phyloP scores from a whole-genome alignment of 2,329 filamentous ascomycete genomes.

The Colletotrichum costaricense region DNA sequence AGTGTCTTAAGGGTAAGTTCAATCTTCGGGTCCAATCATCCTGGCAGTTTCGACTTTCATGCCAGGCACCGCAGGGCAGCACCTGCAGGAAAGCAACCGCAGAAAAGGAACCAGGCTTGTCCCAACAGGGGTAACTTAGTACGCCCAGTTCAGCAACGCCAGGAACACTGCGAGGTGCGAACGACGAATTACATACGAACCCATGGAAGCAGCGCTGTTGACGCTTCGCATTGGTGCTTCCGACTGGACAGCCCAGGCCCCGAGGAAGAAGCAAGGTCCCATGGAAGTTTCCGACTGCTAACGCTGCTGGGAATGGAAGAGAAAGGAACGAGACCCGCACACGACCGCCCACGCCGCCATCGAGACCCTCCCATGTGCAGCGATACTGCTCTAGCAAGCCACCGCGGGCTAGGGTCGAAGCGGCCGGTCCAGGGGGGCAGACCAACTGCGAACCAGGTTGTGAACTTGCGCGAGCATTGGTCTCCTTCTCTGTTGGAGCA shows the following conservation, averaged over 20 bases:
- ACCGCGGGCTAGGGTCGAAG: constrained; percentile 20
- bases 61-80: constrained; percentile 1
- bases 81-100: constrained; percentile 1
- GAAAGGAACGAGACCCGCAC: background rate
- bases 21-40: constrained; percentile 9
- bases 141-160: background rate
- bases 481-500: constrained; percentile 1
- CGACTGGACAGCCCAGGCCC: background rate
- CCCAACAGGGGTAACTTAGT: background rate
- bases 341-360: background rate
- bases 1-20: background rate
- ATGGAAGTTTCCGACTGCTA: background rate
- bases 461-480: constrained; percentile 2
- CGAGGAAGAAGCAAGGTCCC: background rate
- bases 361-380: constrained; percentile 4
- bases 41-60: constrained; percentile 1
- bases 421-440: background rate
- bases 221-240: constrained; percentile 13
- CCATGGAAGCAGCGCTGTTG: background rate
- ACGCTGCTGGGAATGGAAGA: background rate
- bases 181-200: background rate
- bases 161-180: background rate
- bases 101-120: background rate
- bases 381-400: constrained; percentile 25
- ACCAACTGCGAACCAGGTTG: constrained; percentile 17